phyloP scores from a whole-genome alignment of 2,329 filamentous ascomycete species.

The Aspergillus quadrilineatus region DNA sequence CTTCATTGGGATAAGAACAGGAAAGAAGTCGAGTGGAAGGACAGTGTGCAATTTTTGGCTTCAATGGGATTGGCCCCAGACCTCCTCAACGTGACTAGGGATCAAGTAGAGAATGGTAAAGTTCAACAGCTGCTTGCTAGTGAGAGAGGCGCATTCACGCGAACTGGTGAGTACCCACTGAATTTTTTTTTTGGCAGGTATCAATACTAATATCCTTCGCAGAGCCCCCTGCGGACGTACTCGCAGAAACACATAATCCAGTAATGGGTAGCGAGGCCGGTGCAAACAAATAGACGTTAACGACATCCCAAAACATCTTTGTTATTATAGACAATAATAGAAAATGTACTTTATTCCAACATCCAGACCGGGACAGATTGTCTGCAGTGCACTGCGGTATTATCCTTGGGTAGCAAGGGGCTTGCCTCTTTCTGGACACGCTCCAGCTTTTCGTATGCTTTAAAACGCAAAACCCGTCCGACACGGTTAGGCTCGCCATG shows the following conservation, averaged over 20 bases:
- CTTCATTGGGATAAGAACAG: conserved; percentile 72
- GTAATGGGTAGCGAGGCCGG: conserved; percentile 36
- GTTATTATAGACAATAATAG: conserved; percentile 28
- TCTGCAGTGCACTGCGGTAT: background rate
- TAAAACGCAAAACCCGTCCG: background rate
- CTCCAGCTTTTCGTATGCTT: background rate
- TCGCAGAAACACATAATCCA: conserved; percentile 43
- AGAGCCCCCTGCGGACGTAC: conserved; percentile 30
- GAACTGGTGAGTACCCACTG: conserved; percentile 39
- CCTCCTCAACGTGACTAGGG: conserved; percentile 56
- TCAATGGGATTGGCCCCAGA: conserved; percentile 63
- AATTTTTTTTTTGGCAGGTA: background rate
- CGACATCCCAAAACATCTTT: conserved; percentile 15
- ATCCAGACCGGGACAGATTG: background rate
- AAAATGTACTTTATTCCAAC: conserved; percentile 18
- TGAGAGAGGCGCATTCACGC: conserved; percentile 42
- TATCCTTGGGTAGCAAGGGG: background rate
- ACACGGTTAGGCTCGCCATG: background rate
- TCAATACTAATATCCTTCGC: background rate
- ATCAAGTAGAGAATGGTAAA: conserved; percentile 59
- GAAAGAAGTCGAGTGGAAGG: conserved; percentile 77
- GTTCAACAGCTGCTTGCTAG: conserved; percentile 46
- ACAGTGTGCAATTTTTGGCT: conserved; percentile 59
- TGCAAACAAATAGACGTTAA: conserved; percentile 48
- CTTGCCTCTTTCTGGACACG: background rate